Percentiles rank a stretch among this genome's conserved stretches.
Evolutionary conservation across 768 basidiomycete species (phyloP).

Genomic region (Suillus bovinus): DNA sequence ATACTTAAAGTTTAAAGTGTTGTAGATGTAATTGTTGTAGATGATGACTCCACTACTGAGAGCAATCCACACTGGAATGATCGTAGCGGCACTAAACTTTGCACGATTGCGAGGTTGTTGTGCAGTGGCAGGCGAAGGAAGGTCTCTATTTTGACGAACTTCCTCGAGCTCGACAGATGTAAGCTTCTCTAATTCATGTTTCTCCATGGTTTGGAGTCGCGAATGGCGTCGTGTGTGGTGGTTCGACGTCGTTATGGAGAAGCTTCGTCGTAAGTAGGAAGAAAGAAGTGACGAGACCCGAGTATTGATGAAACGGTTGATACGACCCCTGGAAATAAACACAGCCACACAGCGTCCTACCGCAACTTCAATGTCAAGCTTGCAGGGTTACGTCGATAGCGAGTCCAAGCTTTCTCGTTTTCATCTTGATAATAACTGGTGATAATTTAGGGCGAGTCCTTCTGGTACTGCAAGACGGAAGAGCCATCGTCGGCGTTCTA

Average conservation of each 20-base stretch:
- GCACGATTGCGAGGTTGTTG: slow-evolving; percentile 42
- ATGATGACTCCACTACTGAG: slow-evolving; percentile 90
- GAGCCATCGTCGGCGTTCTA: slow-evolving; percentile 89
- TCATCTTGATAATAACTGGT: background rate
- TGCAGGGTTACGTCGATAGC: slow-evolving; percentile 93
- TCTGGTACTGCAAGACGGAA: slow-evolving; percentile 94
- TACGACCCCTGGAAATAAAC: background rate
- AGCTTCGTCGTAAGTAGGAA: background rate
- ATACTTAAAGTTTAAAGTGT: slow-evolving; percentile 78
- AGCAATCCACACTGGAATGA: slow-evolving; percentile 92
- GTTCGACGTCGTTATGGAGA: background rate
- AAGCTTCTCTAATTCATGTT: background rate
- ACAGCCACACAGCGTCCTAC: slow-evolving; percentile 10
- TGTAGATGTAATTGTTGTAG: slow-evolving; percentile 93
- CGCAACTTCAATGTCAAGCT: slow-evolving; percentile 67
- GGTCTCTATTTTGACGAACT: slow-evolving; percentile 10
- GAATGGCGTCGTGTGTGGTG: background rate
- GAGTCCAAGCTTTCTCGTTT: slow-evolving; percentile 25
- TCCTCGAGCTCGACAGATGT: slow-evolving; percentile 10
- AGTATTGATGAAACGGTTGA: slow-evolving; percentile 2
- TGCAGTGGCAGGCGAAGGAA: slow-evolving; percentile 35
- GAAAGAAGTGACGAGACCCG: background rate
- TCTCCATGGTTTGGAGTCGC: background rate
- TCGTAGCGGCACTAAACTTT: slow-evolving; percentile 63
- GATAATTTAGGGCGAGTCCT: slow-evolving; percentile 73